Conservation (phyloP, 148 eudicot species). For the Chenopodium quinoa region DNA sequence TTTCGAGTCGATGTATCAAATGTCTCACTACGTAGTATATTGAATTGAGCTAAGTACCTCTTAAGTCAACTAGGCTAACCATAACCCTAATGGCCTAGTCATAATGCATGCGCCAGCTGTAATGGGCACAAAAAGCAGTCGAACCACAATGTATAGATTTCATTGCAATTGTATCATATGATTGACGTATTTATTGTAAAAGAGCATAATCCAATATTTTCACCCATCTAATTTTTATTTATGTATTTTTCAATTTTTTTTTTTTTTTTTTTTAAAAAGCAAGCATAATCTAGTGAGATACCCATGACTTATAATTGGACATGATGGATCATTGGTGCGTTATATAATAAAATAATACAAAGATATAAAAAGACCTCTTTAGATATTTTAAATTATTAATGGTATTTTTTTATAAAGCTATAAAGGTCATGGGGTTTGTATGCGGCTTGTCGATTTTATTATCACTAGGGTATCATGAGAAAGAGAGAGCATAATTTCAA, state of each 20-base stretch:
- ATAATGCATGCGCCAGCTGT: too few species aligned
- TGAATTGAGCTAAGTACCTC: too few species aligned
- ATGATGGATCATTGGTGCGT: background rate
- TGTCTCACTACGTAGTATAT: too few species aligned
- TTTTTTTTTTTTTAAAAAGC: too few species aligned
- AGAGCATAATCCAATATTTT: background rate
- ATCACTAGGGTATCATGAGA: background rate
- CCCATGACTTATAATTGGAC: conserved; percentile 5
- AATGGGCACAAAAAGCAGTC: background rate
- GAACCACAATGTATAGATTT: background rate
- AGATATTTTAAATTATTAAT: background rate
- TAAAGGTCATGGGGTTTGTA: background rate
- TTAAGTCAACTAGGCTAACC: too few species aligned
- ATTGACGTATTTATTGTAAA: background rate
- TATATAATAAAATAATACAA: too few species aligned
- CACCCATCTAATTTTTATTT: too few species aligned
- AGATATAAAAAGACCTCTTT: background rate
- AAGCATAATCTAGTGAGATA: background rate
- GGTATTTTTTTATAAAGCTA: background rate
- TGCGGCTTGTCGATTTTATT: background rate
- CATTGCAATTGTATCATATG: background rate
- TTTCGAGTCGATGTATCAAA: too few species aligned
- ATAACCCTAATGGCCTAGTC: too few species aligned
- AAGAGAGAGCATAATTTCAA: background rate
- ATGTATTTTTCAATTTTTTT: too few species aligned